Conservation (phyloP, 257 asterid species). For the Coffea canephora region DNA sequence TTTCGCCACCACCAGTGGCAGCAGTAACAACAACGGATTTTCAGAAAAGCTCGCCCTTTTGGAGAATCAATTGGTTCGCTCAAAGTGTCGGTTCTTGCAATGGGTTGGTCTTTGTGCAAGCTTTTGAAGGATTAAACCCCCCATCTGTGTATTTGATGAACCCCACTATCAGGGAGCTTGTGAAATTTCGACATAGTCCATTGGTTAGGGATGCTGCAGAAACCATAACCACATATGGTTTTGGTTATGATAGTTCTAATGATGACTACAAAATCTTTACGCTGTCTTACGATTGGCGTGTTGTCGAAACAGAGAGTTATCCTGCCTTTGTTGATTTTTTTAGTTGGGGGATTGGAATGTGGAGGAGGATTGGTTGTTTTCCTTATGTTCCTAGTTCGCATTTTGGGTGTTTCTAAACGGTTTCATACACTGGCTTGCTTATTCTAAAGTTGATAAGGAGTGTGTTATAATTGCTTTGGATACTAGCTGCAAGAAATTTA, state of each 20-base stretch:
- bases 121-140: neutral
- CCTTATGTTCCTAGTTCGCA: too few relatives aligned
- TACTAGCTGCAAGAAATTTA: too few relatives aligned
- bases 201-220: conserved; percentile 11
- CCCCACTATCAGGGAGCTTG: conserved; percentile 32
- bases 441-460: too few relatives aligned
- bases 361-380: too few relatives aligned
- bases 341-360: too few relatives aligned
- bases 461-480: too few relatives aligned
- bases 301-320: too few relatives aligned
- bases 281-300: conserved; percentile 4
- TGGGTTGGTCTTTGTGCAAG: conserved; percentile 27
- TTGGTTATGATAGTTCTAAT: conserved; percentile 33
- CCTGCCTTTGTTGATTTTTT: too few relatives aligned
- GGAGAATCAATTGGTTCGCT: conserved; percentile 7
- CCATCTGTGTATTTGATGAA: conserved; percentile 23
- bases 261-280: conserved; percentile 45
- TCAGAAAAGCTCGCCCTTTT: neutral
- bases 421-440: too few relatives aligned
- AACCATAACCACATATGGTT: conserved; percentile 27
- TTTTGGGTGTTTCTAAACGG: too few relatives aligned
- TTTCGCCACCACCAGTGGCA: neutral
- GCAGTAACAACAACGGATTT: neutral
- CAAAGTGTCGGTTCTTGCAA: conserved; percentile 32
- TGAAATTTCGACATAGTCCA: conserved; percentile 17